Conservation (phyloP, 805 yeast genomes). For the Naumovozyma castellii region DNA sequence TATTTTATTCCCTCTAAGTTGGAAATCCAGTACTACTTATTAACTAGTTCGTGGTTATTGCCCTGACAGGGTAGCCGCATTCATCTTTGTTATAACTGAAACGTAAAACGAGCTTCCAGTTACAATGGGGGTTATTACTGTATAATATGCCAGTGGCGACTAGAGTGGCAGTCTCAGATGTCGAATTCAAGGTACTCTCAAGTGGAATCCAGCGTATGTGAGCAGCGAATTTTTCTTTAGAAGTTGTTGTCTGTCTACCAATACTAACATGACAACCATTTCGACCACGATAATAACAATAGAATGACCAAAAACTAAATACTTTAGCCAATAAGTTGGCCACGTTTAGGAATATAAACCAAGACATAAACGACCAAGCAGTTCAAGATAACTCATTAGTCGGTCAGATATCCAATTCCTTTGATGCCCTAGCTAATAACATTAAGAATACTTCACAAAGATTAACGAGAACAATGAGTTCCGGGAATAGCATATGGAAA, state of each 20-base stretch:
- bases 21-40: too few relatives aligned
- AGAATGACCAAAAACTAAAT: slow-evolving; percentile 57
- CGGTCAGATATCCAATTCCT: slow-evolving; percentile 39
- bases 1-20: too few relatives aligned
- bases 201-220: slow-evolving; percentile 19
- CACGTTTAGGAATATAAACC: slow-evolving; percentile 53
- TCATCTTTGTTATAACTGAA: too few relatives aligned
- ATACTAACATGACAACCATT: too few relatives aligned
- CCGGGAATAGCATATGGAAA: slow-evolving; percentile 52
- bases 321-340: slow-evolving; percentile 57
- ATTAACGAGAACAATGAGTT: slow-evolving; percentile 44
- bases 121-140: too few relatives aligned
- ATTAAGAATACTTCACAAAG: slow-evolving; percentile 44
- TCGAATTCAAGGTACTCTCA: slow-evolving; percentile 27
- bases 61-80: too few relatives aligned
- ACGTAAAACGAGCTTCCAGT: too few relatives aligned
- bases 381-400: slow-evolving; percentile 40
- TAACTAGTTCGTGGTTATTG: too few relatives aligned
- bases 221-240: too few relatives aligned
- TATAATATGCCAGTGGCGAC: too few relatives aligned
- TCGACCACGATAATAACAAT: too few relatives aligned
- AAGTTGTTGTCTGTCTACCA: neutral
- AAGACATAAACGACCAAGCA: slow-evolving; percentile 59
- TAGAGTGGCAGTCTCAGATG: too few relatives aligned
- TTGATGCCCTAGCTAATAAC: slow-evolving; percentile 39